Evolutionary conservation across 2,329 filamentous ascomycete species (phyloP).

Genomic region (Paracamarosporium sp.): DNA sequence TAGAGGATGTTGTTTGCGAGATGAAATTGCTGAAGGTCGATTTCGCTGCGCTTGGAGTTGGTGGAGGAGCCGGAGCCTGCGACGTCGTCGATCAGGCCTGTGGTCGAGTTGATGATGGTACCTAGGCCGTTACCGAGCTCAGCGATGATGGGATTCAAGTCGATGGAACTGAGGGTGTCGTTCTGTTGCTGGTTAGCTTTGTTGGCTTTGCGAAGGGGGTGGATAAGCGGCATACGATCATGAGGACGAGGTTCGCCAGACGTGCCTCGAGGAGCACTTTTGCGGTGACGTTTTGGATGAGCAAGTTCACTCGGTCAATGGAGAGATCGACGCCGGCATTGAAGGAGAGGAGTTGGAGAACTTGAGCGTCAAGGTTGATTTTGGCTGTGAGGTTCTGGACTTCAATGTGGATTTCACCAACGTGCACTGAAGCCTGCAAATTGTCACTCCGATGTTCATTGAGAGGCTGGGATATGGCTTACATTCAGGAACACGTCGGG

Average conservation of each 20-base stretch:
- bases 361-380: conserved; percentile 66
- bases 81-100: conserved; percentile 33
- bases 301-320: conserved; percentile 63
- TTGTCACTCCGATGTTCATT: background rate
- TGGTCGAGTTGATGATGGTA: conserved; percentile 54
- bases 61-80: conserved; percentile 20
- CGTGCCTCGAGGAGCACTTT: conserved; percentile 66
- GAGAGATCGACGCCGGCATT: conserved; percentile 66
- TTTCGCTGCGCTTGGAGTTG: conserved; percentile 29
- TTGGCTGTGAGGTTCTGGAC: conserved; percentile 68
- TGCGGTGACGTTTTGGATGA: conserved; percentile 65
- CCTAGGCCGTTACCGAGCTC: conserved; percentile 60
- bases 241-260: conserved; percentile 65
- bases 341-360: conserved; percentile 65
- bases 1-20: conserved; percentile 66
- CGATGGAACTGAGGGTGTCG: conserved; percentile 64
- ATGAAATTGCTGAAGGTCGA: conserved; percentile 52
- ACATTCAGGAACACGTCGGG: conserved; percentile 67
- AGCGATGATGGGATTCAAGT: conserved; percentile 66
- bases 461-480: background rate
- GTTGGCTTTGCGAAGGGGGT: background rate
- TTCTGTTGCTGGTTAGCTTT: conserved; percentile 27
- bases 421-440: conserved; percentile 57
- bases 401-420: conserved; percentile 65
- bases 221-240: conserved; percentile 50